Evolutionary conservation across 2,329 filamentous ascomycete genomes (phyloP).

Genomic region (Diaporthe citrichinensis): DNA sequence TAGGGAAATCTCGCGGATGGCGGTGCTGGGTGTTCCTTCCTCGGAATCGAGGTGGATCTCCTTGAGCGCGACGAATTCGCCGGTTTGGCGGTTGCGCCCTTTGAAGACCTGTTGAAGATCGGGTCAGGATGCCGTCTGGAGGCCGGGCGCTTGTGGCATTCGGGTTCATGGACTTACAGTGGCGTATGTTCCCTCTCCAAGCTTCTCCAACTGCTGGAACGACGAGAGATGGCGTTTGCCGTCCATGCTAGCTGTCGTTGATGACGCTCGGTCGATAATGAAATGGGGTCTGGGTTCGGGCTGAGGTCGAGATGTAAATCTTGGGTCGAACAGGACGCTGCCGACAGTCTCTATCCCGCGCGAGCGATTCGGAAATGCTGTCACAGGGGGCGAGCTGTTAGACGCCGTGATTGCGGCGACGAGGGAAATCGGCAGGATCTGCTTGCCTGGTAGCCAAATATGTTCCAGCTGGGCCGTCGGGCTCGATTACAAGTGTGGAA

Average conservation of each 20-base stretch:
- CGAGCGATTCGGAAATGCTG: slow-evolving; percentile 45
- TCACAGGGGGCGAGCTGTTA: slow-evolving; percentile 44
- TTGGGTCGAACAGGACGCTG: slow-evolving; percentile 57
- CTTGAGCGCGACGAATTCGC: slow-evolving; percentile 95
- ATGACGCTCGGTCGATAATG: slow-evolving; percentile 44
- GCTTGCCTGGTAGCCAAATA: not conserved
- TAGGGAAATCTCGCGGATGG: slow-evolving; percentile 97
- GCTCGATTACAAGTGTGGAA: not conserved
- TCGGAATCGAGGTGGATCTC: slow-evolving; percentile 99
- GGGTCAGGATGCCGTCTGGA: slow-evolving; percentile 37
- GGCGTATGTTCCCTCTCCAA: slow-evolving; percentile 98
- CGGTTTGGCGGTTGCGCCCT: slow-evolving; percentile 95
- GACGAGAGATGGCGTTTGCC: slow-evolving; percentile 93
- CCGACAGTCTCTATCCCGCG: slow-evolving; percentile 54
- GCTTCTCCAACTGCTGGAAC: slow-evolving; percentile 99
- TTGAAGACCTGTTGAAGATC: slow-evolving; percentile 83
- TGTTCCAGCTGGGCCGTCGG: not conserved
- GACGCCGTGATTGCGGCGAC: slow-evolving; percentile 44
- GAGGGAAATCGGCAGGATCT: not conserved
- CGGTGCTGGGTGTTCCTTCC: slow-evolving; percentile 96
- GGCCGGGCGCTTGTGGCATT: not conserved
- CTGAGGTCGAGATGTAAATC: slow-evolving; percentile 52
- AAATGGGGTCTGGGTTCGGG: slow-evolving; percentile 50
- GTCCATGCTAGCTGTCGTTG: slow-evolving; percentile 75
- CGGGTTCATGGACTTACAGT: slow-evolving; percentile 73